Base-by-base conservation (phyloP, 306 rosid genomes). In the Ziziphus jujuba region DNA sequence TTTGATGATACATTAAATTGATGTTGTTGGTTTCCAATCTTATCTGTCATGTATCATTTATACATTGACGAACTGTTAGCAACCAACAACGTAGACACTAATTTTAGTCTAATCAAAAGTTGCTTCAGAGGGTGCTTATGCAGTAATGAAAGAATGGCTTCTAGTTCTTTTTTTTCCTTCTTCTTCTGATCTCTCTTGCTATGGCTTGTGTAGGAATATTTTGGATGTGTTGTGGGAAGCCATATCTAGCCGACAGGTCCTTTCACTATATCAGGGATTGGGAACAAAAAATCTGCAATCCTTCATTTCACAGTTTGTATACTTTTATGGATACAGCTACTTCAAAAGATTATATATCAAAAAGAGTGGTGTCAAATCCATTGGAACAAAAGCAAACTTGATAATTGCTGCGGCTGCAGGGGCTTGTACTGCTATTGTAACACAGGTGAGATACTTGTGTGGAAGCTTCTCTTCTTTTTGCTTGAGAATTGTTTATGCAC, bases 341-440 rank as follows among this genome's bases (percentile, higher is more conserved):
- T 95, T 95, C 83, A 95, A 95, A 71, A 91, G 88, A 73, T 52
- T 91, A 38, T 95, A 95, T 79, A 76, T 95, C 22, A 73, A 72
- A 76, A 95, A 75, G 68, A 87, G 91, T 44, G 96, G 97, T 53
- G 75, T 74, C 73, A 95, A 81, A 71, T 79, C 82, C 53, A 95
- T 95, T 55, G 97, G 96, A 69, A 91, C 96, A 35, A 84, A 58
- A 63, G 95, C 87, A 60, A 95, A 95, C 77, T 80, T 95, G 79
- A 40, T 82, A 59, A 72, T 95, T 63, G 99, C 99, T 71, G 99
- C 99, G 58, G 96, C 96, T 65, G 99, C 99, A 33, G 99, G 99
- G 63, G 92, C 96, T 51, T 91, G 97, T 87, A 95, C 97, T 47
- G 99, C 97, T 48, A 66, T 95, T 72, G 60, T 56, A 22, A 95